Evolutionary conservation across 306 rosid species (phyloP).

Genomic region (Malus fusca): DNA sequence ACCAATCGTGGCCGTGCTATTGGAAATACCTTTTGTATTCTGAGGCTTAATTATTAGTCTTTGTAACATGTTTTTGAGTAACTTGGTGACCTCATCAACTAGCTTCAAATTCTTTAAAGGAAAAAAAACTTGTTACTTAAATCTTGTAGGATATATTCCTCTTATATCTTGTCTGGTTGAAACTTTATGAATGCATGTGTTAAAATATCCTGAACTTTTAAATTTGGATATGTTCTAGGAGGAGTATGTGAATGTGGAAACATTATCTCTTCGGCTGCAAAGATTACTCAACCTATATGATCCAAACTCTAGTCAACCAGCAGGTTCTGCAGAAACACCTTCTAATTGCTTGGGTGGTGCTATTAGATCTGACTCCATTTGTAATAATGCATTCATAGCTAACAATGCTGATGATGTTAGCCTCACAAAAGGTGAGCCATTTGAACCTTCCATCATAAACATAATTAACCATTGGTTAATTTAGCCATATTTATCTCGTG

Average conservation of each 20-base stretch:
- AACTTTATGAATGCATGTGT: neutral
- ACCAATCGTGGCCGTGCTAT: neutral
- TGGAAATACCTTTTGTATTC: neutral
- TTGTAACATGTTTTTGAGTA: neutral
- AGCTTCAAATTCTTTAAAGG: neutral
- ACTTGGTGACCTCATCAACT: neutral
- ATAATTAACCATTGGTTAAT: neutral
- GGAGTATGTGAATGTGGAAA: constrained; percentile 31
- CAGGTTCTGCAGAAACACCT: neutral
- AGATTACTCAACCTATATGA: neutral
- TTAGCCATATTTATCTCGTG: neutral
- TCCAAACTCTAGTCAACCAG: constrained; percentile 1
- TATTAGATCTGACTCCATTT: neutral
- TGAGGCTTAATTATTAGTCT: neutral
- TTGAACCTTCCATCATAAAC: neutral
- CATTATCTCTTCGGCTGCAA: constrained; percentile 18
- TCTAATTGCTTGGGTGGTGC: neutral
- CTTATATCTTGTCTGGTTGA: neutral
- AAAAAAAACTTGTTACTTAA: neutral
- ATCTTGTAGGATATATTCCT: neutral
- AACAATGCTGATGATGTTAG: neutral
- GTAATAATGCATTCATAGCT: neutral
- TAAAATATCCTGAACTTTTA: constrained; percentile 3
- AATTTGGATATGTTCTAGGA: constrained; percentile 19
- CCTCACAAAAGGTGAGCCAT: constrained; percentile 1